A percentile compares a stretch with the other conserved stretches of the same genome.
These are phyloP conservation scores for Tetraselmis chui DNA, from an alignment of 139 green algal genomes.

Conservation along the genomic window DNA sequence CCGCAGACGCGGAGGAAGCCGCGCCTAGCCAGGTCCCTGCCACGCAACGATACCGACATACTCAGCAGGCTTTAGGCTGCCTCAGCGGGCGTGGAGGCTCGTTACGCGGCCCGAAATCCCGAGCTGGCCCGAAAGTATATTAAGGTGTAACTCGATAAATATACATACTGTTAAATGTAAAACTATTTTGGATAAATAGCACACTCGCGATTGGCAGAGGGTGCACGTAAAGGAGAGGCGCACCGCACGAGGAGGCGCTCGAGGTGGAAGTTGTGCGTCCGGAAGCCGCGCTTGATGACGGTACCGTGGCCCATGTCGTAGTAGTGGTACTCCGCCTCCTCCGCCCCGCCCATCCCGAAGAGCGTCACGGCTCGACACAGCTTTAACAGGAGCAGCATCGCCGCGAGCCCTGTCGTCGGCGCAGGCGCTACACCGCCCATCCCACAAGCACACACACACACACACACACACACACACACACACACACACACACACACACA, in stretches of 20 bases:
- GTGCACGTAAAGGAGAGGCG: no score
- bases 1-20: not conserved
- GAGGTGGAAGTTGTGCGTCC: not conserved
- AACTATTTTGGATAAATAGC: not conserved
- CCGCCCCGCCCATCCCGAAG: not conserved
- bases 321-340: not conserved
- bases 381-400: not conserved
- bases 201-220: no score
- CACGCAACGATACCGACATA: no score
- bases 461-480: no score
- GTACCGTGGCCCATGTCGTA: not conserved
- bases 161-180: not conserved
- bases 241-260: not conserved
- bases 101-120: not conserved
- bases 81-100: no score
- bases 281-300: not conserved
- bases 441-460: no score
- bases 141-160: not conserved
- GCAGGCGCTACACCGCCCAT: no score
- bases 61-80: no score
- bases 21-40: not conserved
- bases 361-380: not conserved
- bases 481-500: no score
- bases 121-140: not conserved
- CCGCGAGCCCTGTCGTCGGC: not conserved